Evolutionary conservation across 345 rosid species (phyloP).

Genomic region (Passiflora organensis): DNA sequence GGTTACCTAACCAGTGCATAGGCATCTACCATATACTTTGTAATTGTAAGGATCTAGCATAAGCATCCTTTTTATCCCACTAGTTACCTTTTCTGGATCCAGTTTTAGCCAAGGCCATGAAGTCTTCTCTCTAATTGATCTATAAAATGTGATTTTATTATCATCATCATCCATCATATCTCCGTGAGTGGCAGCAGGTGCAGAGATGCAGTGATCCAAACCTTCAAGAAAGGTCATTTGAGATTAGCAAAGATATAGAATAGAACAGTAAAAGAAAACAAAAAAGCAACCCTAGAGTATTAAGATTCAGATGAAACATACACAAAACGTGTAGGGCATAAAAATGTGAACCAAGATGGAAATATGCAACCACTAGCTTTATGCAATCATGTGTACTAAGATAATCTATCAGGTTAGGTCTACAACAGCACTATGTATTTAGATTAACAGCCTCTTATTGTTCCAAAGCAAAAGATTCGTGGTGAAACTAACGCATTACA

Average conservation of each 20-base stretch:
- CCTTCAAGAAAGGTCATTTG: constrained; percentile 43
- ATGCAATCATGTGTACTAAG: too few species aligned
- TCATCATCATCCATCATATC: constrained; percentile 39
- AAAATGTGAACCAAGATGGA: too few species aligned
- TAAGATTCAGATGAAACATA: neutral
- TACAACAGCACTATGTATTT: too few species aligned
- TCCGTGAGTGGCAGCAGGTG: constrained; percentile 35
- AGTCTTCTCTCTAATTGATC: constrained; percentile 65
- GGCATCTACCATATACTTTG: constrained; percentile 1
- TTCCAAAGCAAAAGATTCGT: too few species aligned
- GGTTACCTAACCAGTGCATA: neutral
- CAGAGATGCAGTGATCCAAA: constrained; percentile 54
- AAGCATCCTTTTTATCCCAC: too few species aligned
- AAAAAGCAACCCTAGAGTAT: neutral
- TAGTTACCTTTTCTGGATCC: constrained; percentile 75
- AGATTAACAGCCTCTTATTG: too few species aligned
- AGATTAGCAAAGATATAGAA: constrained; percentile 16
- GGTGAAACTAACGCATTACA: too few species aligned
- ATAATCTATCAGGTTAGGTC: too few species aligned
- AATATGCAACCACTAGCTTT: too few species aligned
- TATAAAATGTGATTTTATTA: constrained; percentile 38
- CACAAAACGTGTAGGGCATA: neutral
- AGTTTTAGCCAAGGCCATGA: constrained; percentile 50
- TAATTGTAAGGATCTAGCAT: constrained; percentile 12
- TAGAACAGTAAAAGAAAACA: constrained; percentile 2